Conservation (phyloP, 768 basidiomycete species). For the Boletus pseudo-olivaceus region DNA sequence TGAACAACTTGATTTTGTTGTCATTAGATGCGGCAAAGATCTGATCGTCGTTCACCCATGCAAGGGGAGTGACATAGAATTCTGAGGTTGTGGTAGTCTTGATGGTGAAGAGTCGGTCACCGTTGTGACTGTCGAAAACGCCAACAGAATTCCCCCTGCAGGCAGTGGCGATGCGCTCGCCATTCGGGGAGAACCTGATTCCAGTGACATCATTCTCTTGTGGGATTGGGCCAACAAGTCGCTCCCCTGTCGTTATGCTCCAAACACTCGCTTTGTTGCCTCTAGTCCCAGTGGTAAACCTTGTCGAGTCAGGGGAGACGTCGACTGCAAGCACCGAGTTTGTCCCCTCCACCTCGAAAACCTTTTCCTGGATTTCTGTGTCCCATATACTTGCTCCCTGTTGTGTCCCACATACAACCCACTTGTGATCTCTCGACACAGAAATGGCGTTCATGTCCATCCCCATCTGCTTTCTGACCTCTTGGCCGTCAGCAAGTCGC, state of each 20-base stretch:
- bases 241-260: not conserved
- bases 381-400: not conserved
- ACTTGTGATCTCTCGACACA: not conserved
- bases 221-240: not conserved
- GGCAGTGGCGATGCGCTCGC: not conserved
- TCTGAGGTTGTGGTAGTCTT: not conserved
- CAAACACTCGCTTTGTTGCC: not conserved
- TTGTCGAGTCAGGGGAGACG: not conserved
- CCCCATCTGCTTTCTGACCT: not conserved
- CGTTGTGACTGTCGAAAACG: not conserved
- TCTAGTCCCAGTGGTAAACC: not conserved
- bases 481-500: not conserved
- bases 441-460: not conserved
- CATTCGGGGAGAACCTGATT: not conserved
- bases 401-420: not conserved
- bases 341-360: not conserved
- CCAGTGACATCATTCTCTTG: fast-evolving
- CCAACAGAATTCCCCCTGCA: too few species aligned
- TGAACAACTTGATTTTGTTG: too few species aligned
- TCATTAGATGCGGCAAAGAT: too few species aligned
- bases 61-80: too few species aligned
- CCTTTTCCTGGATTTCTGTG: not conserved
- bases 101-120: not conserved
- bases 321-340: not conserved
- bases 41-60: too few species aligned